phyloP scores from a whole-genome alignment of 495 filamentous ascomycete species.

The Xeromyces bisporus region DNA sequence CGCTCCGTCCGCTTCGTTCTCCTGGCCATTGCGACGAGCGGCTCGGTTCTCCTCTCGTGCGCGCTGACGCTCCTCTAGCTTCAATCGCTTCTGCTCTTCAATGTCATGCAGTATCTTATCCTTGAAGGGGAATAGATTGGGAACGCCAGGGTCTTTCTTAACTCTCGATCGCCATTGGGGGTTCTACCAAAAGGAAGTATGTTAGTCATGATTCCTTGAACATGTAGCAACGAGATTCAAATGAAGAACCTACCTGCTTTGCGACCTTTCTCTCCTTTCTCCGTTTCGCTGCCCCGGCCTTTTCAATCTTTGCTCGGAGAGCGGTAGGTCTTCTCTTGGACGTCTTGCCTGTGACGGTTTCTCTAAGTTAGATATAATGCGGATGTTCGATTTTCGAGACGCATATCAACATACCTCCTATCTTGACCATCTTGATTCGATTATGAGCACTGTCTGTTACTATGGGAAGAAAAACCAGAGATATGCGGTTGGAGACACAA shows the following conservation, averaged over 20 bases:
- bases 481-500: too few relatives aligned
- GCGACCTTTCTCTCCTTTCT: slow-evolving; percentile 72
- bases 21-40: slow-evolving; percentile 35
- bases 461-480: too few relatives aligned
- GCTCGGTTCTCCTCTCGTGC: slow-evolving; percentile 55
- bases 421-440: slow-evolving; percentile 33
- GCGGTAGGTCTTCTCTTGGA: slow-evolving; percentile 85
- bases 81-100: slow-evolving; percentile 66
- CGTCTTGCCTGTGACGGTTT: slow-evolving; percentile 67
- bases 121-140: slow-evolving; percentile 95
- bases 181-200: slow-evolving; percentile 34
- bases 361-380: too few relatives aligned
- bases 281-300: slow-evolving; percentile 79
- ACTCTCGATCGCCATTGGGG: slow-evolving; percentile 84
- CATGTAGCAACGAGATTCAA: too few relatives aligned
- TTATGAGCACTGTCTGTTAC: too few relatives aligned
- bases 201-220: too few relatives aligned
- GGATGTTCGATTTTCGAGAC: too few relatives aligned
- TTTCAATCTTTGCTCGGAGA: slow-evolving; percentile 88
- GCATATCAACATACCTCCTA: slow-evolving; percentile 33
- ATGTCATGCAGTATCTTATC: slow-evolving; percentile 87
- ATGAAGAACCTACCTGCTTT: slow-evolving; percentile 42
- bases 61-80: slow-evolving; percentile 58
- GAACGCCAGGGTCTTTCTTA: slow-evolving; percentile 95
- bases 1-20: slow-evolving; percentile 16